phyloP scores from a whole-genome alignment of 2,329 filamentous ascomycete genomes.

The Bipolaris gigantea region DNA sequence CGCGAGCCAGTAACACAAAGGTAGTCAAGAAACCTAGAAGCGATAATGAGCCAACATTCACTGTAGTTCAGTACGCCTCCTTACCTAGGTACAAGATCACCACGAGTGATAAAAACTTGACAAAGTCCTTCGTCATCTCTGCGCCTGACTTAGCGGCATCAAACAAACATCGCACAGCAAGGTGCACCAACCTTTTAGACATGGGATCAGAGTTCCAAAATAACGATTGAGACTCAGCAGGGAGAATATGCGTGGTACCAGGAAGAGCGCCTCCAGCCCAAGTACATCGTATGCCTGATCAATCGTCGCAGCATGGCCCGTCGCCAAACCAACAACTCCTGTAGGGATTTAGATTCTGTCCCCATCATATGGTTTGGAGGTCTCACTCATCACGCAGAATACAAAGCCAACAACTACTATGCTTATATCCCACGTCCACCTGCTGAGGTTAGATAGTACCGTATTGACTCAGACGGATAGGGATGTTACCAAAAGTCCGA shows the following conservation, averaged over 20 bases:
- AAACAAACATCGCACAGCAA: not conserved
- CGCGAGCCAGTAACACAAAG: conserved; percentile 75
- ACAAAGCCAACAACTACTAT: conserved; percentile 73
- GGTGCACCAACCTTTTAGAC: conserved; percentile 61
- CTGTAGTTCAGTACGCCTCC: not conserved
- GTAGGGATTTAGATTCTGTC: not conserved
- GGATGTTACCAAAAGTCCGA: conserved; percentile 53
- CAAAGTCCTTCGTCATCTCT: conserved; percentile 90
- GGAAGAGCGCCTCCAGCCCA: conserved; percentile 82
- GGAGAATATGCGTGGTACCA: conserved; percentile 85
- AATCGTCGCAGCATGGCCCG: conserved; percentile 63
- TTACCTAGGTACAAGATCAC: conserved; percentile 76
- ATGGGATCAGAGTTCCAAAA: conserved; percentile 87
- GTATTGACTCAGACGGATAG: conserved; percentile 37
- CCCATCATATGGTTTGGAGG: not conserved
- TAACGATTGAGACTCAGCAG: conserved; percentile 85
- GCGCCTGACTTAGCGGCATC: not conserved
- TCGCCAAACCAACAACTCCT: conserved; percentile 69
- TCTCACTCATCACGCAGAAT: conserved; percentile 72
- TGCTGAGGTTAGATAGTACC: conserved; percentile 4
- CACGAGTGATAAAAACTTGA: conserved; percentile 79
- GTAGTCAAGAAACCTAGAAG: conserved; percentile 77
- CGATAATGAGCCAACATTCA: not conserved
- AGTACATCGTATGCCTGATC: conserved; percentile 87
- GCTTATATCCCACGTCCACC: conserved; percentile 35